These are phyloP conservation scores for Chaetomidium leptoderma DNA, from an alignment of 495 filamentous ascomycete genomes.

Conservation along the genomic window DNA sequence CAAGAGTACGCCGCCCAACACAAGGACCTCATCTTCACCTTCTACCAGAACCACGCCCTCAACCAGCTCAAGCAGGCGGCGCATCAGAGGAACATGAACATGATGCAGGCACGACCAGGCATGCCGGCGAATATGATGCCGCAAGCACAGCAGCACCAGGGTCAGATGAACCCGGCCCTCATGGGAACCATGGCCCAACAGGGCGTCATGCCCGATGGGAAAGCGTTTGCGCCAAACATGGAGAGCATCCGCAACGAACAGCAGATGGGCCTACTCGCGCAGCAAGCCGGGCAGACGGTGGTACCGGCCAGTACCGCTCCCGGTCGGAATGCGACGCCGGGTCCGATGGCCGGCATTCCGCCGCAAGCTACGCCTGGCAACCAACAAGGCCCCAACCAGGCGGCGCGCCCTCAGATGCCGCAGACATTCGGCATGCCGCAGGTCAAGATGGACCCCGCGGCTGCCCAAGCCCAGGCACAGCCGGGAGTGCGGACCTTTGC, in stretches of 20 bases:
- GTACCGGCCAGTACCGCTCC: constrained; percentile 47
- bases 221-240: constrained; percentile 41
- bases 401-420: constrained; percentile 35
- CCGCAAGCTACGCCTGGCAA: constrained; percentile 33
- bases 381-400: constrained; percentile 35
- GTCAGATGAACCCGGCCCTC: constrained; percentile 35
- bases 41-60: constrained; percentile 41
- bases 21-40: constrained; percentile 40
- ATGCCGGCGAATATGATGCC: constrained; percentile 25
- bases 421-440: constrained; percentile 39
- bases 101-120: constrained; percentile 12
- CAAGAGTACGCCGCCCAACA: constrained; percentile 32
- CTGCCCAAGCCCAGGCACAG: constrained; percentile 34
- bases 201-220: constrained; percentile 31
- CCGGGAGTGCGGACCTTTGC: not conserved
- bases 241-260: constrained; percentile 49
- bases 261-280: constrained; percentile 41
- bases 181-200: constrained; percentile 37
- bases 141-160: constrained; percentile 34
- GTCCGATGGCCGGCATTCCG: constrained; percentile 38
- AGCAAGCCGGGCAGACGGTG: constrained; percentile 48
- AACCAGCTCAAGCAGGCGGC: constrained; percentile 20
- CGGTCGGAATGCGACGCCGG: constrained; percentile 41
- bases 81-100: constrained; percentile 29
- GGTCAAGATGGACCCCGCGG: constrained; percentile 39